phyloP scores from a whole-genome alignment of 345 rosid species.

The Brassica juncea region DNA sequence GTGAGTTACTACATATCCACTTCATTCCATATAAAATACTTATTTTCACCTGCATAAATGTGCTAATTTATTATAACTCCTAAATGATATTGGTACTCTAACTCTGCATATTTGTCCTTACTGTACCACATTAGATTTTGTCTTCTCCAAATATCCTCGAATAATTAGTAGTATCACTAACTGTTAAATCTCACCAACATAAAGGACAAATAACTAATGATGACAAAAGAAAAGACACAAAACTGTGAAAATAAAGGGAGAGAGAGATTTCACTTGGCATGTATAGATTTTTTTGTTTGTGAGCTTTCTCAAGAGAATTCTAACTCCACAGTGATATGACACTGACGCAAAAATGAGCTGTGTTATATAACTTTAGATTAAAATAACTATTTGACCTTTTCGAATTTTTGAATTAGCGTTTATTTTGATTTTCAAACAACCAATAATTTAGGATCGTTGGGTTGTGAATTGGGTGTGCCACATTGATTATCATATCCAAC shows the following conservation, averaged over 20 bases:
- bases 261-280: conserved; percentile 21
- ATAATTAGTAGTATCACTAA: conserved; percentile 7
- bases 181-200: conserved; percentile 27
- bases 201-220: conserved; percentile 23
- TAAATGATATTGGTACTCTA: conserved; percentile 34
- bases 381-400: conserved; percentile 25
- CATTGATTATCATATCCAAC: conserved; percentile 38
- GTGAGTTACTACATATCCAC: conserved; percentile 21
- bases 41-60: conserved; percentile 26
- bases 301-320: conserved; percentile 16
- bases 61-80: conserved; percentile 20
- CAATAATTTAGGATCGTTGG: conserved; percentile 31
- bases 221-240: conserved; percentile 32
- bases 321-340: conserved; percentile 4
- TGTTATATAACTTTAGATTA: neutral
- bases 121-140: conserved; percentile 29
- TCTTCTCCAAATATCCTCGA: conserved; percentile 27
- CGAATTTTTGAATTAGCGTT: neutral
- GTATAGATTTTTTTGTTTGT: conserved; percentile 22
- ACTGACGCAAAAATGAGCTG: conserved; percentile 12
- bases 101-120: conserved; percentile 32
- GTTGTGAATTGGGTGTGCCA: conserved; percentile 31
- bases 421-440: conserved; percentile 17
- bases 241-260: conserved; percentile 27
- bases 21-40: conserved; percentile 18